Conservation (phyloP, 129 eudicot species). For the Mikania micrantha region DNA sequence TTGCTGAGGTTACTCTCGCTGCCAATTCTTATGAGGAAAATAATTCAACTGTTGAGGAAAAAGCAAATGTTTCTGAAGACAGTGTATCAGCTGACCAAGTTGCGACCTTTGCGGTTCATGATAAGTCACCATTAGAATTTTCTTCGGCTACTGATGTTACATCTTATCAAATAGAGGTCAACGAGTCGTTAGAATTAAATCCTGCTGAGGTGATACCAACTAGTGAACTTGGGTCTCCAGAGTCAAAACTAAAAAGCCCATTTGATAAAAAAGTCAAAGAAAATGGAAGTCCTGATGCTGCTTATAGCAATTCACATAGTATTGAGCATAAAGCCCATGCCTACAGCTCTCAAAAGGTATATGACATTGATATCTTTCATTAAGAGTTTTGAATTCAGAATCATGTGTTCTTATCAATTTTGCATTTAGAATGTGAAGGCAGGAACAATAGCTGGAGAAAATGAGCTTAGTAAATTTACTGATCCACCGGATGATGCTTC, state of each 20-base stretch:
- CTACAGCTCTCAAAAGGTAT: slow-evolving; percentile 41
- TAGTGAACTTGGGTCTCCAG: slow-evolving; percentile 44
- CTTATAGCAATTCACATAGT: slow-evolving; percentile 27
- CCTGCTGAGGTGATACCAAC: slow-evolving; percentile 35
- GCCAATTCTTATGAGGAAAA: slow-evolving; percentile 43
- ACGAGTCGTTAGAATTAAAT: slow-evolving; percentile 21
- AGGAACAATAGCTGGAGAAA: slow-evolving; percentile 33
- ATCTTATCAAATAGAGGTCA: slow-evolving; percentile 25
- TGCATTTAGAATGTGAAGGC: slow-evolving; percentile 29
- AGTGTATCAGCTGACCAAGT: slow-evolving; percentile 54
- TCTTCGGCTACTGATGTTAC: slow-evolving; percentile 27
- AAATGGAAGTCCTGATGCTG: slow-evolving; percentile 41
- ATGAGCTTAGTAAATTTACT: slow-evolving; percentile 87
- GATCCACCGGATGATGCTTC: slow-evolving; percentile 96
- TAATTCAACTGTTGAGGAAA: slow-evolving; percentile 37
- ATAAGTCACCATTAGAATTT: slow-evolving; percentile 34
- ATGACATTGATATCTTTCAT: neutral
- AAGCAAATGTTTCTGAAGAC: slow-evolving; percentile 40
- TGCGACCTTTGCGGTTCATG: slow-evolving; percentile 65
- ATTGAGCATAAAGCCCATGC: slow-evolving; percentile 45
- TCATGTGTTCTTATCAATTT: neutral
- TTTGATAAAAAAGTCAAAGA: slow-evolving; percentile 34
- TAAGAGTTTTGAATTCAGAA: neutral
- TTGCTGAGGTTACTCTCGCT: slow-evolving; percentile 39
- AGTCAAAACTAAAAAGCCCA: slow-evolving; percentile 30